Evolutionary conservation across 2,329 filamentous ascomycete genomes (phyloP), one percentile per base, ranked within the genome.

Genomic region (Aureobasidium sp.): DNA sequence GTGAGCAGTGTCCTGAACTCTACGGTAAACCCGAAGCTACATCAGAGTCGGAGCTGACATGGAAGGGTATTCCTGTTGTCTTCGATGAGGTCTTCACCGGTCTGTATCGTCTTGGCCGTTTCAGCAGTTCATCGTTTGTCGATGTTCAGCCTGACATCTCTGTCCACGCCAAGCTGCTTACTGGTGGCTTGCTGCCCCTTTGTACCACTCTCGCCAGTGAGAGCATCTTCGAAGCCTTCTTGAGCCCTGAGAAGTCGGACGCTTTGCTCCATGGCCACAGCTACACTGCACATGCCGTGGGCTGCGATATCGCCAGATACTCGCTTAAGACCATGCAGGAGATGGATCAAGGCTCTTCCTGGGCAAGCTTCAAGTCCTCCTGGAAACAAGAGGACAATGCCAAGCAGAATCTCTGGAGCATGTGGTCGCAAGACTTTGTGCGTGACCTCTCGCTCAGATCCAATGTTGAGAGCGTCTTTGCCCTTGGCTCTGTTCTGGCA

Each of bases 1-100:
- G 90, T 41, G 65, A 65, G 15, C 63, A 62, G 8, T 54, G 60
- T 30, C 63, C 63, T 29, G 62, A 47, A 45, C 59, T 50, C 5
- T 62, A 60, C 36, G 39, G 49, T 10, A 44, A 47, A 0, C 10
- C 41, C 4, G 44, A 16, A 30, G 34, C 52, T 10, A 41, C 47
- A 13, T 32, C 50, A 13, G 36, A 47, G 25, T 44, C 37, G 16
- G 54, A 42, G 34, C 61, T 34, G 9, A 65, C 76, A 34, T 95
- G 90, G 90, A 79, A 79, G 1, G 89, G 90, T 2, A 81, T 95
- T 4, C 90, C 91, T 0, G 77, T 95, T 42, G 79, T 95, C 66
- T 90, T 91, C 66, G 90, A 96, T 70, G 91, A 95, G 71, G 90
- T 95, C 39, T 95, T 96, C 74, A 93, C 90, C 0, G 90, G 90